Evolutionary conservation across 2,329 filamentous ascomycete genomes (phyloP), one percentile per base, ranked within the genome.

Genomic region (Fusarium clavum): DNA sequence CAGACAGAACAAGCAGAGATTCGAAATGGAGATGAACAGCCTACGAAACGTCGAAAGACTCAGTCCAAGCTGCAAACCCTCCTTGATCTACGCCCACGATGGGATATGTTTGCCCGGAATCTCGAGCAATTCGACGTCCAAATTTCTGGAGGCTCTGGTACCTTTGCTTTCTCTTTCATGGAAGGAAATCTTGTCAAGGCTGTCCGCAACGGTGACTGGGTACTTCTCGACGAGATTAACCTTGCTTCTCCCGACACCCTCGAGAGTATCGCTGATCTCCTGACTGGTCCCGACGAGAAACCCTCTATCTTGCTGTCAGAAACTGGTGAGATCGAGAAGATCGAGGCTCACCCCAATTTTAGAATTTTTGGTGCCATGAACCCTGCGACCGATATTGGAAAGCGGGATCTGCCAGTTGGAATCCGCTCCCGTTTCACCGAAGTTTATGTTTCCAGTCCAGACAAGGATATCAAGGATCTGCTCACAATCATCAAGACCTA

Each of bases 311-410:
- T 99, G 7, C 86, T 99, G 10, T 94, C 94, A 0, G 96, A 99
- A 81, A 96, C 94, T 41, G 96, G 96, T 40, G 94, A 96, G 73
- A 93, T 97, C 45, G 94, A 98, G 79, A 89, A 94, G 70, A 91
- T 99, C 38, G 87, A 91, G 65, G 96, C 94, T 1, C 95, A 99
- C 79, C 91, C 94, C 0, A 90, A 97, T 70, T 99, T 99, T 79
- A 90, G 96, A 41, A 92, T 99, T 16, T 99, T 99, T 77, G 97
- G 93, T 54, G 96, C 97, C 29, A 99, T 99, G 96, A 99, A 99
- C 76, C 96, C 96, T 30, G 96, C 96, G 8, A 99, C 96, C 5
- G 96, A 99, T 82, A 90, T 98, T 59, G 96, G 97, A 65, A 99
- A 99, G 81, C 91, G 95, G 59, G 96, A 99, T 79, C 83, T 99